Percentiles rank a stretch among this genome's conserved stretches.
Evolutionary conservation across 257 asterid species (phyloP).

Genomic region (Apocynum venetum): DNA sequence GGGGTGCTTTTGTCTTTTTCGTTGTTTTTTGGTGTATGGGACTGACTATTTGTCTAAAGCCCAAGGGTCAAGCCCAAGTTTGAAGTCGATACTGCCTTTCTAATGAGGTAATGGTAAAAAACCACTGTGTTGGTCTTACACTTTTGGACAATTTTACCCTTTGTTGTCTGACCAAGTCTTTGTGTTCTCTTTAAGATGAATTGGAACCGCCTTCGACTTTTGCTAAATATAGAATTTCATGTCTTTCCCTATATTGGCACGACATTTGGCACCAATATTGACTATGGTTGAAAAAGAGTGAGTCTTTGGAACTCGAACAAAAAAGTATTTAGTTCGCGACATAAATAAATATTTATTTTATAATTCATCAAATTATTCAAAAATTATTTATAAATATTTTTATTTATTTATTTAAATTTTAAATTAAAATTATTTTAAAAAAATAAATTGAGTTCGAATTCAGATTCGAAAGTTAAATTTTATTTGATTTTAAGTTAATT

Average conservation of each 20-base stretch:
- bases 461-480: no score
- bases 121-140: neutral
- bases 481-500: no score
- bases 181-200: neutral
- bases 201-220: neutral
- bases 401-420: no score
- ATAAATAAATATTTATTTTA: no score
- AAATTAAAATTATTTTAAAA: no score
- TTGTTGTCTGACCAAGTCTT: neutral
- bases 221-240: neutral
- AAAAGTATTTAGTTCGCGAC: no score
- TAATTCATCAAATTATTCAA: no score
- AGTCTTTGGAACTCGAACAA: no score
- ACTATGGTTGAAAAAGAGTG: neutral
- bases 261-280: neutral
- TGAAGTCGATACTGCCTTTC: neutral
- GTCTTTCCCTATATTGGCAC: neutral
- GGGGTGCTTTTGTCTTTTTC: constrained; percentile 33
- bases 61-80: constrained; percentile 21
- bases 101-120: neutral
- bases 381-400: no score
- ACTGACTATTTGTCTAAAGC: constrained; percentile 16
- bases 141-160: constrained; percentile 10
- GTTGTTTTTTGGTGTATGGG: constrained; percentile 13
- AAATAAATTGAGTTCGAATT: no score